Conservation (phyloP, 2,329 filamentous ascomycete genomes). For the Aspergillus thermomutatus region DNA sequence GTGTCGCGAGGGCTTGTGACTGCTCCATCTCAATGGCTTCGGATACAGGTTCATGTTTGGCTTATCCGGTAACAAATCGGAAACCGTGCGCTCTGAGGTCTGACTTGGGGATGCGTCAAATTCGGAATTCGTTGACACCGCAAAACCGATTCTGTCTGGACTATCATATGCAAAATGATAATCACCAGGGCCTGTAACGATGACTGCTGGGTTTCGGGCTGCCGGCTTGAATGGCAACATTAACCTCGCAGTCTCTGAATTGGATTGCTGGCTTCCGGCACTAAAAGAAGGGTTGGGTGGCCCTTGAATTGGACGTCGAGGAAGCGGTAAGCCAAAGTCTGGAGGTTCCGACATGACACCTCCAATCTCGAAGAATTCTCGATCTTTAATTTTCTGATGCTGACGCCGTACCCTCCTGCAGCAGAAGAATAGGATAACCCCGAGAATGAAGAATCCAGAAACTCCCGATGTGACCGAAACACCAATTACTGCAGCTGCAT, state of each 20-base stretch:
- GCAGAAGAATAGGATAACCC: constrained; percentile 30
- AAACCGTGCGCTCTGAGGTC: constrained; percentile 36
- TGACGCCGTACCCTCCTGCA: constrained; percentile 27
- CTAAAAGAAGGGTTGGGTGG: constrained; percentile 10
- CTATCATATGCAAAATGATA: constrained; percentile 3
- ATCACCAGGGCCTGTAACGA: constrained; percentile 15
- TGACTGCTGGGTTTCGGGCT: constrained; percentile 17
- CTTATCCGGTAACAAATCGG: constrained; percentile 35
- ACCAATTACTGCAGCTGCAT: constrained; percentile 32
- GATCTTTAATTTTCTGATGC: constrained; percentile 18
- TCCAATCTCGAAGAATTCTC: constrained; percentile 37
- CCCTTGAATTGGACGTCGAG: constrained; percentile 18
- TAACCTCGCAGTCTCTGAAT: constrained; percentile 19
- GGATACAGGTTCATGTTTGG: constrained; percentile 35
- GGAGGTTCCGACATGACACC: constrained; percentile 37
- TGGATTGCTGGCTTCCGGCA: constrained; percentile 1
- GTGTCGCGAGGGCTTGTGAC: constrained; percentile 19
- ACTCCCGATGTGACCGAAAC: constrained; percentile 36
- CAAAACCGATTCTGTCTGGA: constrained; percentile 28
- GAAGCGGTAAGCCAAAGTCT: constrained; percentile 26
- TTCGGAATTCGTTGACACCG: constrained; percentile 26
- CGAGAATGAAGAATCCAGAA: constrained; percentile 33
- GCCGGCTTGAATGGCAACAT: constrained; percentile 15
- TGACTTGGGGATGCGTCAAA: constrained; percentile 30
- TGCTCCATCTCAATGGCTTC: constrained; percentile 33